Evolutionary conservation across 23 red algal species (phyloP).

Genomic region (Rhodosorus marinus): DNA sequence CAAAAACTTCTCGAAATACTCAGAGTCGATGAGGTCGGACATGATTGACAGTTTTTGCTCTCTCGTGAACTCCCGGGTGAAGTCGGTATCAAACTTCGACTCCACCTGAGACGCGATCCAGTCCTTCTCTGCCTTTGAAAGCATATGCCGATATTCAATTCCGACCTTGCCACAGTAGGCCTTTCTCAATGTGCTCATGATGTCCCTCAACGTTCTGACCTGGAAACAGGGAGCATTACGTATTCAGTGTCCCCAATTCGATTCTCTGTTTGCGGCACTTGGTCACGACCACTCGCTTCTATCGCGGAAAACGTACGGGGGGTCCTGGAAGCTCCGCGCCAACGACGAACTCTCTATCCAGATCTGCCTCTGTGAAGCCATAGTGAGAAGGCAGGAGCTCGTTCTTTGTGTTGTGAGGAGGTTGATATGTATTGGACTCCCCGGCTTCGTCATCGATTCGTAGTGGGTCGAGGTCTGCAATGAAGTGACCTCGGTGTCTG

Average conservation of each 20-base stretch:
- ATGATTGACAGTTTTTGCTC: constrained; percentile 70
- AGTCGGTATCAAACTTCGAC: constrained; percentile 12
- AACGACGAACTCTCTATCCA: constrained; percentile 93
- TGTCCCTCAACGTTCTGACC: constrained; percentile 64
- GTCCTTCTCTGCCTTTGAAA: constrained; percentile 86
- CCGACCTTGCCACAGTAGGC: constrained; percentile 91
- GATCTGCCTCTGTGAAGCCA: constrained; percentile 79
- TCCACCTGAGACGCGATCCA: constrained; percentile 90
- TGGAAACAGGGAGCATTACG: too few species aligned
- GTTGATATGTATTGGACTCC: constrained; percentile 2
- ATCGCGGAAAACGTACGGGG: too few species aligned
- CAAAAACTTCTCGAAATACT: constrained; percentile 91
- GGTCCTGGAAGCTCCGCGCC: constrained; percentile 73
- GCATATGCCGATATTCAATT: constrained; percentile 97
- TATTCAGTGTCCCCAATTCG: neutral
- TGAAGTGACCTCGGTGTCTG: constrained; percentile 94
- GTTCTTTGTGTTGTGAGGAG: constrained; percentile 26
- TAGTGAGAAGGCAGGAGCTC: constrained; percentile 76
- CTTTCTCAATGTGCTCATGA: constrained; percentile 36
- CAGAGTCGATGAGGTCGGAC: constrained; percentile 46
- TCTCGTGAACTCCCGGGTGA: constrained; percentile 20
- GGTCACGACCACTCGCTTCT: neutral
- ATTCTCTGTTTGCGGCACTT: too few species aligned
- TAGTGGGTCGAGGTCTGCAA: constrained; percentile 93
- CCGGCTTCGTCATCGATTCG: constrained; percentile 16